These are phyloP conservation scores for Phytophthora agathidicida DNA, from an alignment of 352 stramenopile genomes.

Conservation along the genomic window DNA sequence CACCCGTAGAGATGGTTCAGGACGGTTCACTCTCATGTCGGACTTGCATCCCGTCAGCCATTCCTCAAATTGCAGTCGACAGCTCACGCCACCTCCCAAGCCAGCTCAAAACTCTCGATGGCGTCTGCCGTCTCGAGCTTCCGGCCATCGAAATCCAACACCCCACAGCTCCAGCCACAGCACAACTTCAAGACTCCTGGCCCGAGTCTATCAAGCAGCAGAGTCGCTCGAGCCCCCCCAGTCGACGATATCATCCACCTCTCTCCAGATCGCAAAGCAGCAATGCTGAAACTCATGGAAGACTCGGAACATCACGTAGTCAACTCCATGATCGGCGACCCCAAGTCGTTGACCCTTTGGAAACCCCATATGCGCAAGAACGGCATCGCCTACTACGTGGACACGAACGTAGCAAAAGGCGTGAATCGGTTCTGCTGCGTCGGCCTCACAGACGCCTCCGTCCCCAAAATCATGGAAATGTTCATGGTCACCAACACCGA, in stretches of 20 bases:
- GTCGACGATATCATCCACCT: constrained; percentile 20
- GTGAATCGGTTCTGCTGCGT: constrained; percentile 61
- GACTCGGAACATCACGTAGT: constrained; percentile 29
- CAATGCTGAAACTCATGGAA: constrained; percentile 29
- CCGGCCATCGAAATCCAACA: constrained; percentile 12
- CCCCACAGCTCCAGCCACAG: constrained; percentile 4
- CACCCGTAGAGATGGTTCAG: not conserved
- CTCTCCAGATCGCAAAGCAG: constrained; percentile 21
- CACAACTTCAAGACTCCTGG: not conserved
- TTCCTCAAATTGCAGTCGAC: constrained; percentile 12
- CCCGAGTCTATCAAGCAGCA: constrained; percentile 16
- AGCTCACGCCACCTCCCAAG: not conserved
- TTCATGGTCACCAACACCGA: constrained; percentile 49
- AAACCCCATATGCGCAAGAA: constrained; percentile 41
- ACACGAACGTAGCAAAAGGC: constrained; percentile 43
- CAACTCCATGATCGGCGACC: constrained; percentile 30
- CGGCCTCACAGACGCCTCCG: constrained; percentile 38
- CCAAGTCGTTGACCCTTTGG: constrained; percentile 23
- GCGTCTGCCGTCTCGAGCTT: constrained; percentile 3
- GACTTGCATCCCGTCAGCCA: constrained; percentile 1
- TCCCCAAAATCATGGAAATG: constrained; percentile 54
- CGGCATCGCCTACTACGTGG: constrained; percentile 53
- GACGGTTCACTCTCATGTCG: not conserved
- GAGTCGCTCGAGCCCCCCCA: not conserved
- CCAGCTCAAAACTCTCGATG: no score